Conservation (phyloP, 768 basidiomycete species). For the Lyophyllum semitale region DNA sequence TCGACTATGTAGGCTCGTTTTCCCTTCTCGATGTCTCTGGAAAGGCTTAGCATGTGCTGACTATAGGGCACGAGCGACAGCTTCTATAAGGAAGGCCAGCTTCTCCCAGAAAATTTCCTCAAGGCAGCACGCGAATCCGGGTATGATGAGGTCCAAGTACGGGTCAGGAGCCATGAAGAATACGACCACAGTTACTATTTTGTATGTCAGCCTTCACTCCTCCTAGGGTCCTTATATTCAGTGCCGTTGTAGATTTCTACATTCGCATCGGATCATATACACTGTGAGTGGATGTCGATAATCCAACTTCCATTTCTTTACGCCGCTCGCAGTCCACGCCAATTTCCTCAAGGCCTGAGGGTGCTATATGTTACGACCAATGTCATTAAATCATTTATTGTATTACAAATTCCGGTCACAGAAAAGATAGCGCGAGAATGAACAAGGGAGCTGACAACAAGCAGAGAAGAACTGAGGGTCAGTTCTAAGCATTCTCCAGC, state of each 20-base stretch:
- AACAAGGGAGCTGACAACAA: not conserved
- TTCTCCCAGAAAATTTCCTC: conserved; percentile 88
- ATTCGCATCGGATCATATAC: conserved; percentile 87
- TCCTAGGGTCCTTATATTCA: not conserved
- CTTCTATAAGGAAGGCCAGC: conserved; percentile 84
- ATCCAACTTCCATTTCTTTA: conserved; percentile 4
- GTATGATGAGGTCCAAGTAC: conserved; percentile 72
- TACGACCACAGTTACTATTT: conserved; percentile 94
- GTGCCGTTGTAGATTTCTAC: conserved; percentile 72
- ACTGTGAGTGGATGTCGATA: conserved; percentile 54
- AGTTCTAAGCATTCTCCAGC: conserved; percentile 12
- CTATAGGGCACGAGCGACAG: conserved; percentile 76
- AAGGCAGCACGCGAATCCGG: conserved; percentile 75
- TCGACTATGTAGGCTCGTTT: conserved; percentile 73
- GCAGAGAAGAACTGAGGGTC: conserved; percentile 5
- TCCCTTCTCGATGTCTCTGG: not conserved
- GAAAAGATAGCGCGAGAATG: conserved; percentile 1
- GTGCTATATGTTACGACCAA: not conserved
- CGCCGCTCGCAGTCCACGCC: conserved; percentile 68
- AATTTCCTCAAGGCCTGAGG: conserved; percentile 76
- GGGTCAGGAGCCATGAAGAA: conserved; percentile 76
- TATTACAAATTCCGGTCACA: conserved; percentile 4
- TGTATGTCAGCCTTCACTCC: conserved; percentile 34
- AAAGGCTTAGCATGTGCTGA: not conserved
- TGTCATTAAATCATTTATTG: not conserved